Evolutionary conservation across 345 rosid species (phyloP).

Genomic region (Lumnitzera racemosa): DNA sequence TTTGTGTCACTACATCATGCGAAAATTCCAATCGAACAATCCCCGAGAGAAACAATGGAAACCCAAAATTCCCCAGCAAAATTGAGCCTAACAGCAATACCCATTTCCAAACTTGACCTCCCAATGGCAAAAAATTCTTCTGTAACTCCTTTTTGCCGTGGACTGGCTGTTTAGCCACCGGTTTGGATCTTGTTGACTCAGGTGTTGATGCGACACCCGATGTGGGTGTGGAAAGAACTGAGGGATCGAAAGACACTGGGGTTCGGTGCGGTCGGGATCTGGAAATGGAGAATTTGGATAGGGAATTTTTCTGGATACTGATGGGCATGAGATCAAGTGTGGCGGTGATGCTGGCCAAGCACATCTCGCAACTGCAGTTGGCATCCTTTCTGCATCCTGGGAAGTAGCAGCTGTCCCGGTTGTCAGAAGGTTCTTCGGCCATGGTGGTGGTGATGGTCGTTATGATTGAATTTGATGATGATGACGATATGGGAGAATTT

Average conservation of each 20-base stretch:
- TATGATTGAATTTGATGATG: constrained; percentile 19
- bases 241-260: constrained; percentile 48
- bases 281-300: constrained; percentile 48
- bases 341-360: constrained; percentile 79
- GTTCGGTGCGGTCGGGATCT: constrained; percentile 19
- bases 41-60: constrained; percentile 28
- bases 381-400: constrained; percentile 87
- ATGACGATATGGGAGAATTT: constrained; percentile 26
- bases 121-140: constrained; percentile 4
- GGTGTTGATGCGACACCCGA: constrained; percentile 24
- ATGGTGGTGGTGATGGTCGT: constrained; percentile 10
- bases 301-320: constrained; percentile 60
- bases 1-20: constrained; percentile 31
- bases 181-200: constrained; percentile 23
- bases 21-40: constrained; percentile 36
- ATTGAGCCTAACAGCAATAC: constrained; percentile 29
- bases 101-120: constrained; percentile 7
- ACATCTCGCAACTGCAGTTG: constrained; percentile 72
- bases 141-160: neutral
- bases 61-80: constrained; percentile 36
- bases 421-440: constrained; percentile 22
- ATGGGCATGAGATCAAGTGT: constrained; percentile 83
- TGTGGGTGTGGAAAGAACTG: constrained; percentile 43
- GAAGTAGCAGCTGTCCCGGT: constrained; percentile 63
- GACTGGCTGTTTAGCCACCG: constrained; percentile 36